phyloP scores from a whole-genome alignment of 495 filamentous ascomycete genomes.

The Xylaria acuta region DNA sequence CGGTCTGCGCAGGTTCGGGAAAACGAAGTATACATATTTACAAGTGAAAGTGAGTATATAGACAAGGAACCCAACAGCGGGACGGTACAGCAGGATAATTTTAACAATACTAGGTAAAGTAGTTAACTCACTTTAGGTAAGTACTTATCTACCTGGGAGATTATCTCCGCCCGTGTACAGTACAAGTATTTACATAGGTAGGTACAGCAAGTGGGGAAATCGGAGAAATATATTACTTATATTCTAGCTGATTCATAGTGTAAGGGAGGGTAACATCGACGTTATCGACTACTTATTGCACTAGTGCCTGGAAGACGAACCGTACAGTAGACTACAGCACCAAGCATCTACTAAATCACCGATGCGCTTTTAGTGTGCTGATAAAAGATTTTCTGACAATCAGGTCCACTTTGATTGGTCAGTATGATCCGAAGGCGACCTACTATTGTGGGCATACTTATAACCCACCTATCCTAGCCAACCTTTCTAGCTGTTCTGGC shows the following conservation, averaged over 20 bases:
- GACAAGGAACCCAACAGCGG: no score
- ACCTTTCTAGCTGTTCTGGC: no score
- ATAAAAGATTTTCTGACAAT: conserved; percentile 16
- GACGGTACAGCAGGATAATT: neutral
- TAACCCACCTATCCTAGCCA: no score
- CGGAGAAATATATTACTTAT: no score
- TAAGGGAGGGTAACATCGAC: neutral
- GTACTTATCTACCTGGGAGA: no score
- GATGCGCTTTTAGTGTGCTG: neutral
- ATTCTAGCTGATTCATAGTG: no score
- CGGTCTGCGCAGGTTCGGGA: neutral
- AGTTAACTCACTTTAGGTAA: neutral
- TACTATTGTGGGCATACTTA: no score
- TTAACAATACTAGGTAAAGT: neutral
- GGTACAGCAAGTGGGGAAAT: no score
- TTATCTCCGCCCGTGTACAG: no score
- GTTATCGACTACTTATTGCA: neutral
- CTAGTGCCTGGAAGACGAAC: neutral
- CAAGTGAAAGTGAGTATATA: no score
- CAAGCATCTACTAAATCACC: neutral
- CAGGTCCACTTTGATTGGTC: neutral
- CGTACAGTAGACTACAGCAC: neutral
- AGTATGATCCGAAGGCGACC: neutral
- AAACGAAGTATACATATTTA: no score
- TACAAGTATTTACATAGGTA: no score